Evolutionary conservation across 805 yeast genomes (phyloP).

Genomic region (Hanseniaspora guilliermondii): DNA sequence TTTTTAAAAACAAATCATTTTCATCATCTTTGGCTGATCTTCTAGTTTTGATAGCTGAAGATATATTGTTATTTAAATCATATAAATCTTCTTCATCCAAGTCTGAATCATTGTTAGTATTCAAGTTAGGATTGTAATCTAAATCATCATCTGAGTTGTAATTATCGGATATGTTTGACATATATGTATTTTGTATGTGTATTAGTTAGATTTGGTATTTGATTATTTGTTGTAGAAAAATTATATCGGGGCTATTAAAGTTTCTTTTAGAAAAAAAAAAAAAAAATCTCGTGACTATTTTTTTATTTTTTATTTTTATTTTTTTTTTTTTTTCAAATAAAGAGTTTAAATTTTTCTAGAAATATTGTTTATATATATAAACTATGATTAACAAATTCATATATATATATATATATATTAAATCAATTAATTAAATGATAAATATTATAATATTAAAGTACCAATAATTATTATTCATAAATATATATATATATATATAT

Average conservation of each 20-base stretch:
- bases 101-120: neutral
- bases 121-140: conserved; percentile 7
- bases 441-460: too few species aligned
- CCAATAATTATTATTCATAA: neutral
- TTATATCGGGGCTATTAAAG: neutral
- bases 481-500: neutral
- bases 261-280: too few species aligned
- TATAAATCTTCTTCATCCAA: conserved; percentile 11
- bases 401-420: too few species aligned
- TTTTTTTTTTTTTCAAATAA: too few species aligned
- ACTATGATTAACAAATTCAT: too few species aligned
- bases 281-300: too few species aligned
- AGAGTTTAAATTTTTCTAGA: too few species aligned
- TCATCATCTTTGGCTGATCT: conserved; percentile 40
- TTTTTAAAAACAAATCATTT: conserved; percentile 25
- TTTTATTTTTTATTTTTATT: too few species aligned
- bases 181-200: neutral
- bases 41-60: conserved; percentile 52
- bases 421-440: too few species aligned
- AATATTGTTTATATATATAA: too few species aligned
- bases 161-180: neutral
- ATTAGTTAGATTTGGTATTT: too few species aligned
- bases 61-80: neutral
- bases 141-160: conserved; percentile 12
- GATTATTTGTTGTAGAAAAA: neutral